Evolutionary conservation across 257 asterid species (phyloP).

Genomic region (Fraxinus americana): DNA sequence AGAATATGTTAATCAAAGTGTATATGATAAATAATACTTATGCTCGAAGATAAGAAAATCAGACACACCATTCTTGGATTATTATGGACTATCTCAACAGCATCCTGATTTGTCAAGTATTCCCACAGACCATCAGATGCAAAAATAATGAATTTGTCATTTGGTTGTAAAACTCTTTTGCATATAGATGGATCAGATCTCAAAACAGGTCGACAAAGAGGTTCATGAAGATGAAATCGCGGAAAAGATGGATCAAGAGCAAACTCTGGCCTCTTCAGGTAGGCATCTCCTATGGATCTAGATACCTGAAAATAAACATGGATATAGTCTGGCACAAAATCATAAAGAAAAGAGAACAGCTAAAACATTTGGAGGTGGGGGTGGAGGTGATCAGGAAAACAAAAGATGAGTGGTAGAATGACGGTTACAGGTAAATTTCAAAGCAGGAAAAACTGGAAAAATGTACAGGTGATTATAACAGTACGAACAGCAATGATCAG

Average conservation of each 20-base stretch:
- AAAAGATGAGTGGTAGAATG: too few relatives aligned
- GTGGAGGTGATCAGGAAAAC: neutral
- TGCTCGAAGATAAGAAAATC: neutral
- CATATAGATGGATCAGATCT: conserved; percentile 66
- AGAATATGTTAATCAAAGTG: neutral
- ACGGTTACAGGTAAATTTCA: too few relatives aligned
- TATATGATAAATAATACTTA: neutral
- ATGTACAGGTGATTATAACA: neutral
- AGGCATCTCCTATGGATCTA: conserved; percentile 85
- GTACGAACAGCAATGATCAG: neutral
- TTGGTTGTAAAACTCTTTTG: conserved; percentile 40
- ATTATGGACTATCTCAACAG: conserved; percentile 70
- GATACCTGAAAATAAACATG: conserved; percentile 53
- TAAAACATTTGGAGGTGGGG: neutral
- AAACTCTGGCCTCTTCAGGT: conserved; percentile 72
- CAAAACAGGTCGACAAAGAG: conserved; percentile 59
- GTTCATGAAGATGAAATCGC: conserved; percentile 29
- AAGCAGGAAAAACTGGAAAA: neutral
- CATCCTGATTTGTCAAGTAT: conserved; percentile 66
- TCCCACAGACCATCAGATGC: conserved; percentile 97
- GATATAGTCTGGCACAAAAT: neutral
- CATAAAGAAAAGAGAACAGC: neutral
- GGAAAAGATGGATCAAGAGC: conserved; percentile 47
- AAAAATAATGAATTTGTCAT: conserved; percentile 68
- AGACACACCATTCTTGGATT: conserved; percentile 62